Base-by-base conservation (phyloP, 1,139 yeast species). In the Suhomyces panamericanus region DNA sequence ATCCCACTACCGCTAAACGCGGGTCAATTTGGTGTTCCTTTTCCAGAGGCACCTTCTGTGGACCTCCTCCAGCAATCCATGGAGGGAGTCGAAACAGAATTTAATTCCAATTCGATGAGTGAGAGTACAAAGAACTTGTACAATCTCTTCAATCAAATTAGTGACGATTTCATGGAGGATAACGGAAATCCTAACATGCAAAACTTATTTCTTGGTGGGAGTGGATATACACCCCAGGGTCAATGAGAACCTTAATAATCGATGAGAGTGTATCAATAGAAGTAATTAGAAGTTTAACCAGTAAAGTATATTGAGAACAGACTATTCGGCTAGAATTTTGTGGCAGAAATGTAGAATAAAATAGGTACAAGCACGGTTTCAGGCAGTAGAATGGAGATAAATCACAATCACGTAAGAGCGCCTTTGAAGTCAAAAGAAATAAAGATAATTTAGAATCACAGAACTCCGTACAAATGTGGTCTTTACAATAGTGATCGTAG, bases 81-180 rank as follows among this genome's bases (percentile, higher is more conserved):
- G 13, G 46, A 28, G 20, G 31, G 33, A 4, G 13, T 10, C 5
- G 41, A 37, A 11, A 28, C 29, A 16, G 41, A 48, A 7, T 43
- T 28, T 40, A 41, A 46, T 28, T 41, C 49, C 13, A 31, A 29
- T 14, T 31, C 45, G 12, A 45, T 49, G 49, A 52, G 52, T 20
- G 50, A 44, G 13, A 50, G 54, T 38, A 49, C 55, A 22, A 58
- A 51, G 34, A 58, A 56, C 47, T 44, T 57, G 52, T 45, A 62
- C 52, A 64, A 63, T 44, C 52, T 66, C 39, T 67, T 67, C 51
- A 62, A 60, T 32, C 68, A 56, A 42, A 61, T 63, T 39, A 60
- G 57, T 43, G 69, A 63, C 42, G 69, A 62, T 38, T 55, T 59
- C 17, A 52, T 57, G 27, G 55, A 49, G 3, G 42, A 40, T 3